Base-by-base conservation (phyloP, 306 rosid genomes). In the Rosa chinensis region DNA sequence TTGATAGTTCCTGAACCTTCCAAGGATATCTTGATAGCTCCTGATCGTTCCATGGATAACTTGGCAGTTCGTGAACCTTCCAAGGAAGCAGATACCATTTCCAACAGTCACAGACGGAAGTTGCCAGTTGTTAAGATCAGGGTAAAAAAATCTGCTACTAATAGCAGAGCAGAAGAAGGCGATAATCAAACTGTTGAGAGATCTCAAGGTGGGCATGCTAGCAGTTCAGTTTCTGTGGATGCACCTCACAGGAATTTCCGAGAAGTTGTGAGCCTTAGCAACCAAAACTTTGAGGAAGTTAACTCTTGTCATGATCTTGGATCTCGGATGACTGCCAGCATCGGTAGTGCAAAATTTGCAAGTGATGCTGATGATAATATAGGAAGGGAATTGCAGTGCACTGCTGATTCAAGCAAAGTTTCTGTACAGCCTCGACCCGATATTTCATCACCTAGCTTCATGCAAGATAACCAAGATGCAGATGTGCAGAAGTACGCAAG, bases 181-280 rank as follows among this genome's bases (percentile, higher is more conserved):
- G 97, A 92, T 83, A 90, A 87, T 85, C 94, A 83, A 85, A 86
- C 89, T 79, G 81, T 78, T 39, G 93, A 91, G 81, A 88, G 90
- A 53, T 94, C 98, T 32, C 86, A 90, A 52, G 97, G 88, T 45
- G 89, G 84, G 23, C 90, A 80, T 12, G 89, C 91, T 61, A 91
- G 87, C 79, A 92, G 98, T 86, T 95, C 99, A 58, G 95, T 94
- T 78, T 95, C 99, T 10, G 99, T 95, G 55, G 99, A 95, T 82
- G 99, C 99, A 63, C 99, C 99, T 53, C 89, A 73, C 72, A 89
- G 91, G 82, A 92, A 87, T 79, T 86, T 91, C 76, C 72, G 88
- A 0, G 97, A 89, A 82, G 80, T 89, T 76, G 49, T 74, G 71
- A 91, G 97, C 77, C 82, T 78, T 32, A 80, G 92, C 86, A 83